phyloP scores from a whole-genome alignment of 495 filamentous ascomycete species.

The Penicillium arizonense region DNA sequence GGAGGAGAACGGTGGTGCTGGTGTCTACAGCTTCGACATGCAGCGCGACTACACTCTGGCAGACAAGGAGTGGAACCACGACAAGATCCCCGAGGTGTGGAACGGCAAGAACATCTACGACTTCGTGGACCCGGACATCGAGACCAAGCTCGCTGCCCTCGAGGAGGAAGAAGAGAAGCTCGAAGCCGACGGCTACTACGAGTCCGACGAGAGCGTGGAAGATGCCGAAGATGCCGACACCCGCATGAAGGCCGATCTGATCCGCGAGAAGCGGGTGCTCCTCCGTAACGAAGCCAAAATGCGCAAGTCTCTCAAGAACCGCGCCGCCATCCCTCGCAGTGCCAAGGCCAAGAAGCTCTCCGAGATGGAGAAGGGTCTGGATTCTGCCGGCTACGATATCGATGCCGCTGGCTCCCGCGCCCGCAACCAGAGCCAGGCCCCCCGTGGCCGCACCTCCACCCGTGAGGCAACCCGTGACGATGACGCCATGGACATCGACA shows the following conservation, averaged over 20 bases:
- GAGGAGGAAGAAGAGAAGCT: slow-evolving; percentile 94
- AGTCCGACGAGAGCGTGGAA: slow-evolving; percentile 63
- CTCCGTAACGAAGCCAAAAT: slow-evolving; percentile 91
- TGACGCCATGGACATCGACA: slow-evolving; percentile 89
- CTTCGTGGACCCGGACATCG: slow-evolving; percentile 95
- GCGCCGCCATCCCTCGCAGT: slow-evolving; percentile 80
- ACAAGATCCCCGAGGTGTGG: slow-evolving; percentile 89
- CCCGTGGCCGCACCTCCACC: slow-evolving; percentile 55
- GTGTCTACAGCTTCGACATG: slow-evolving; percentile 92
- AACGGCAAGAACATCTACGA: slow-evolving; percentile 97
- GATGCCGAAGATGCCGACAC: slow-evolving; percentile 84
- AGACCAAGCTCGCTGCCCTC: slow-evolving; percentile 80
- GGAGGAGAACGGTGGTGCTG: slow-evolving; percentile 88
- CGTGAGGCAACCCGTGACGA: slow-evolving; percentile 58
- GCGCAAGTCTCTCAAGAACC: slow-evolving; percentile 94
- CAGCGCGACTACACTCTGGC: slow-evolving; percentile 82
- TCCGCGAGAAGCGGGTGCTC: slow-evolving; percentile 84
- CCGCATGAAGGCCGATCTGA: slow-evolving; percentile 87
- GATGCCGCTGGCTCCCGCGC: slow-evolving; percentile 68
- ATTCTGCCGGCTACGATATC: slow-evolving; percentile 81
- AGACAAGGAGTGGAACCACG: slow-evolving; percentile 88
- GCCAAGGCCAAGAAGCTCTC: slow-evolving; percentile 73
- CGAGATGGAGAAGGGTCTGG: slow-evolving; percentile 79
- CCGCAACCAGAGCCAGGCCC: slow-evolving; percentile 58
- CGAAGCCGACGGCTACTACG: slow-evolving; percentile 81